Base-by-base conservation (phyloP, 1,284 basidiomycete genomes). In the Austroboletus niveus region DNA sequence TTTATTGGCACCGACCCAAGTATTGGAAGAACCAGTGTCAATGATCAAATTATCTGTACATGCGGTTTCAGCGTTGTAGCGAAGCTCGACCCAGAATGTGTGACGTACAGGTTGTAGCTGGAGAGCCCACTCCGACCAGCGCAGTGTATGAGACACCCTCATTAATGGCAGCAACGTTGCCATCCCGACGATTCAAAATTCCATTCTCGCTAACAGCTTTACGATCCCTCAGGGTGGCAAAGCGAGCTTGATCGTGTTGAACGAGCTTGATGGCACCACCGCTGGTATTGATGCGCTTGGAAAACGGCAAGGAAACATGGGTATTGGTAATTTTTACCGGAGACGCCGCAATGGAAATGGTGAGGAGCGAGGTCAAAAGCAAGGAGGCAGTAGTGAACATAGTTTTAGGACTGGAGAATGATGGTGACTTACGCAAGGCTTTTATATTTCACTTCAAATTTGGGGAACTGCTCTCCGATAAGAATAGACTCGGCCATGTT, bases 61-160 rank as follows among this genome's bases (percentile, higher is more conserved):
- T 14, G 17, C 6, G 32, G 14, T 3, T 5, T 24, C 10, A 34
- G 9, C 10, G 7, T 9, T 34, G 32, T 3, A 34, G 10, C 32
- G 14, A 34, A 7, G 7, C 32, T 10, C 9, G 32, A 15, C 14
- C 17, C 4, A 36, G 24, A 24, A 8, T 27, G 30, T 11, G 35
- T 39, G n/a, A 69, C 61, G 62, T 70, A 77, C 82, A 87, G 15
- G 69, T 64, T 4, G 81, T 84, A 14, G 83, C 66, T 7, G 84
- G 84, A 55, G 58, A 76, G 35, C 85, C 85, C 41, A 87, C 78
- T 40, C 78, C 79, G 46, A 85, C 74, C 4, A 69, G 64, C 2
- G 79, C 77, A 44, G 77, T 71, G 66, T 86, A 85, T 34, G 71
- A 72, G 38, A 80, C 75, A 48, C 65, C 75, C 46, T 72, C 65